Evolutionary conservation across 1,284 basidiomycete genomes (phyloP).

Genomic region (Garcileccinum viscosum): DNA sequence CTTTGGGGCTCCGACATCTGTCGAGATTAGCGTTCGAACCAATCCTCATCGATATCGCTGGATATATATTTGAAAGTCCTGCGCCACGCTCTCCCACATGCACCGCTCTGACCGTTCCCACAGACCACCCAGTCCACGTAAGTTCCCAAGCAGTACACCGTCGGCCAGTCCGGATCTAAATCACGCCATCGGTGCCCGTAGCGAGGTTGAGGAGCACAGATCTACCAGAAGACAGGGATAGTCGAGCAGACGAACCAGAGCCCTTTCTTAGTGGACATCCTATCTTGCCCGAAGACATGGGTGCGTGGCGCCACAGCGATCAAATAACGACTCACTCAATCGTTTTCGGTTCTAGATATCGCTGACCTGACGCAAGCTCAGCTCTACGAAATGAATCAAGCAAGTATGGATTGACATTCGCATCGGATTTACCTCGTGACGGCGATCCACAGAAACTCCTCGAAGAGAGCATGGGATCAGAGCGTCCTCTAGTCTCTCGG

Average conservation of each 20-base stretch:
- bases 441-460: constrained; percentile 47
- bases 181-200: constrained; percentile 4
- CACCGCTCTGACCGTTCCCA: neutral
- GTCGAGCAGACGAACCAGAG: constrained; percentile 10
- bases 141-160: constrained; percentile 7
- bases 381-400: constrained; percentile 59
- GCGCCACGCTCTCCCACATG: constrained; percentile 21
- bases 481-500: constrained; percentile 58
- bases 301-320: constrained; percentile 13
- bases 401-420: constrained; percentile 13
- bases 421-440: constrained; percentile 9
- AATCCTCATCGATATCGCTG: too few species aligned
- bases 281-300: constrained; percentile 39
- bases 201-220: constrained; percentile 36
- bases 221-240: constrained; percentile 28
- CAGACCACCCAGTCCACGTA: constrained; percentile 35
- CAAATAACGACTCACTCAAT: neutral
- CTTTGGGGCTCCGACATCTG: too few species aligned
- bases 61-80: neutral
- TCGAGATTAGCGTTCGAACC: too few species aligned
- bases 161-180: neutral
- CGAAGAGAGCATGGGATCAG: constrained; percentile 52
- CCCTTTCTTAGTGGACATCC: constrained; percentile 38
- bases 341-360: constrained; percentile 32
- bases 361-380: constrained; percentile 43